Evolutionary conservation across 495 filamentous ascomycete genomes (phyloP).

Genomic region (Talaromyces thailandensis): DNA sequence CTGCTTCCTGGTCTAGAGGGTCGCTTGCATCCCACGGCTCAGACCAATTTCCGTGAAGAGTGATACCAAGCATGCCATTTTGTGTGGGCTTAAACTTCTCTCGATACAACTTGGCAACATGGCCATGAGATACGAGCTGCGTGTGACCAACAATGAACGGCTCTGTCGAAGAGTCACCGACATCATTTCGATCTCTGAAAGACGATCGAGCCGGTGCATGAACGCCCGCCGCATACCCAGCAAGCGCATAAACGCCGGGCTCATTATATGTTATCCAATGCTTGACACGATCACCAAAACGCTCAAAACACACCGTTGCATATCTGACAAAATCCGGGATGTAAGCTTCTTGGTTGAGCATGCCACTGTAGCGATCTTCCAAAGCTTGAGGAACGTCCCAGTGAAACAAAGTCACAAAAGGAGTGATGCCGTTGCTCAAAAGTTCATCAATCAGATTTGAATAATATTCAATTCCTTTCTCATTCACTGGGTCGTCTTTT

Average conservation of each 20-base stretch:
- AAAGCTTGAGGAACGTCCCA: constrained; percentile 39
- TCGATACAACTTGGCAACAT: constrained; percentile 30
- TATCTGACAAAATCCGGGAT: constrained; percentile 37
- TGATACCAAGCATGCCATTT: constrained; percentile 36
- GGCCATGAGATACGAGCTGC: constrained; percentile 32
- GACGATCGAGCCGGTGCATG: constrained; percentile 37
- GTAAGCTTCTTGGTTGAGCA: constrained; percentile 34
- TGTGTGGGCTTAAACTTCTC: constrained; percentile 32
- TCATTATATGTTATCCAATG: constrained; percentile 47
- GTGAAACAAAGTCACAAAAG: constrained; percentile 41
- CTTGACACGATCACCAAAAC: constrained; percentile 34
- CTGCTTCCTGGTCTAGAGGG: constrained; percentile 31
- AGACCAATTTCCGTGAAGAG: constrained; percentile 41
- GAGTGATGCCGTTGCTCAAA: constrained; percentile 32
- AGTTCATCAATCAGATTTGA: constrained; percentile 34
- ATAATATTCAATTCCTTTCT: constrained; percentile 36
- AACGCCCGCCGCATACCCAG: constrained; percentile 40
- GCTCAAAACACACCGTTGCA: constrained; percentile 35
- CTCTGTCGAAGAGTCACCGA: constrained; percentile 38
- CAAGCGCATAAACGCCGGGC: constrained; percentile 32
- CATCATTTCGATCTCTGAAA: constrained; percentile 31
- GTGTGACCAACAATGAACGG: constrained; percentile 37
- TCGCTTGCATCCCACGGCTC: constrained; percentile 38
- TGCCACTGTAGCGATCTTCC: constrained; percentile 37
- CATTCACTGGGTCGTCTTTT: constrained; percentile 24